These are phyloP conservation scores for Abelmoschus esculentus DNA, from an alignment of 345 rosid genomes.

Conservation along the genomic window DNA sequence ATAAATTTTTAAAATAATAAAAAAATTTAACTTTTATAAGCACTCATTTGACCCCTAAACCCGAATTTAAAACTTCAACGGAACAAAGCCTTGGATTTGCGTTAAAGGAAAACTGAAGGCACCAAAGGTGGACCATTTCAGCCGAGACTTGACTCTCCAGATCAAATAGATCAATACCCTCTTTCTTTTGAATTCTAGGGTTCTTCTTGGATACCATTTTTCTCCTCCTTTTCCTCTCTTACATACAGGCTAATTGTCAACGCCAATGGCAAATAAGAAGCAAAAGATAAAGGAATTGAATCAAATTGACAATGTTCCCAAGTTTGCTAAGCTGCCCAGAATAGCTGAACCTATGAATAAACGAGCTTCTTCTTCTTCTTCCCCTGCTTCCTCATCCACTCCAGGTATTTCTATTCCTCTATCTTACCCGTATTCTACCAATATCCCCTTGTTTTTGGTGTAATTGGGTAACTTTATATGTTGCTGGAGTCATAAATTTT, in stretches of 20 bases:
- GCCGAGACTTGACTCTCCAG: neutral
- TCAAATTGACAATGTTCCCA: neutral
- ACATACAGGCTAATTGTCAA: neutral
- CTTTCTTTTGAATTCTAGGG: neutral
- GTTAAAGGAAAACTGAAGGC: neutral
- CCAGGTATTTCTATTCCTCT: conserved; percentile 1
- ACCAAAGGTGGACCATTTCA: conserved; percentile 1
- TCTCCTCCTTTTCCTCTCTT: neutral
- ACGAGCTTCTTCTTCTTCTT: conserved; percentile 6
- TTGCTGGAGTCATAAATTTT: neutral
- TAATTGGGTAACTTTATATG: neutral
- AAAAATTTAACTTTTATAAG: no score
- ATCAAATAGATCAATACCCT: neutral
- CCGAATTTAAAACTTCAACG: no score
- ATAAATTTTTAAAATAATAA: no score
- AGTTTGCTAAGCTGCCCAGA: neutral
- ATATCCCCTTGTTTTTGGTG: neutral
- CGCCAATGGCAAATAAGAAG: conserved; percentile 5
- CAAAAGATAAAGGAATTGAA: conserved; percentile 7
- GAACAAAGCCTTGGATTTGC: neutral
- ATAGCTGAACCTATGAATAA: conserved; percentile 1
- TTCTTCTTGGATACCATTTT: neutral
- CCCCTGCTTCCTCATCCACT: neutral
- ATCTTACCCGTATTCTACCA: neutral
- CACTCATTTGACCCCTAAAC: no score